Evolutionary conservation across 2,329 filamentous ascomycete species (phyloP).

Genomic region (Venturia asperata): DNA sequence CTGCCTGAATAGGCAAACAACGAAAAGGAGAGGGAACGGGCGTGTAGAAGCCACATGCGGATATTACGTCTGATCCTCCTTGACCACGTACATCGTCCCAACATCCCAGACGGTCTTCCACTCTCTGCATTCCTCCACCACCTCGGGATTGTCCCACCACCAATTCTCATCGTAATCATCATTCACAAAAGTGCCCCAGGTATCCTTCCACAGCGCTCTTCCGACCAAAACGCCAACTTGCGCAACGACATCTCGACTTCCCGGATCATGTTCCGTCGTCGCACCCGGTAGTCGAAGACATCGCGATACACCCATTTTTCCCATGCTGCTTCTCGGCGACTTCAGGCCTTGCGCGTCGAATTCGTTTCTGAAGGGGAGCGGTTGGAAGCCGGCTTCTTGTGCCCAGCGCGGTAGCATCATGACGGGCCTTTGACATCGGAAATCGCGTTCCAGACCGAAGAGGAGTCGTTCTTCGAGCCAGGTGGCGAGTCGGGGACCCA

Average conservation of each 20-base stretch:
- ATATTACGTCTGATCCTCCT: slow-evolving; percentile 19
- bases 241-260: slow-evolving; percentile 24
- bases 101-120: slow-evolving; percentile 33
- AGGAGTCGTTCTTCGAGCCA: slow-evolving; percentile 59
- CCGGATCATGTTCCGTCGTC: not conserved
- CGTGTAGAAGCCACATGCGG: no score
- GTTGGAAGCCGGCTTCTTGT: slow-evolving; percentile 31
- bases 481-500: slow-evolving; percentile 50
- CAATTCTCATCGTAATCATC: slow-evolving; percentile 22
- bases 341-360: not conserved
- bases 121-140: slow-evolving; percentile 32
- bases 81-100: slow-evolving; percentile 32
- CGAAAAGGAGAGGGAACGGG: no score
- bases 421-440: slow-evolving; percentile 54
- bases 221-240: slow-evolving; percentile 32
- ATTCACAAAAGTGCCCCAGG: slow-evolving; percentile 33
- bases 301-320: not conserved
- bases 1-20: no score
- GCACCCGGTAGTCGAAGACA: slow-evolving; percentile 15
- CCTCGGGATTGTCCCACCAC: slow-evolving; percentile 36
- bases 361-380: slow-evolving; percentile 7
- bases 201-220: slow-evolving; percentile 32
- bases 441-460: slow-evolving; percentile 51
- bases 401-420: slow-evolving; percentile 54
- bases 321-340: not conserved